phyloP scores from a whole-genome alignment of 2,329 filamentous ascomycete genomes.

The Apiospora phragmitis region DNA sequence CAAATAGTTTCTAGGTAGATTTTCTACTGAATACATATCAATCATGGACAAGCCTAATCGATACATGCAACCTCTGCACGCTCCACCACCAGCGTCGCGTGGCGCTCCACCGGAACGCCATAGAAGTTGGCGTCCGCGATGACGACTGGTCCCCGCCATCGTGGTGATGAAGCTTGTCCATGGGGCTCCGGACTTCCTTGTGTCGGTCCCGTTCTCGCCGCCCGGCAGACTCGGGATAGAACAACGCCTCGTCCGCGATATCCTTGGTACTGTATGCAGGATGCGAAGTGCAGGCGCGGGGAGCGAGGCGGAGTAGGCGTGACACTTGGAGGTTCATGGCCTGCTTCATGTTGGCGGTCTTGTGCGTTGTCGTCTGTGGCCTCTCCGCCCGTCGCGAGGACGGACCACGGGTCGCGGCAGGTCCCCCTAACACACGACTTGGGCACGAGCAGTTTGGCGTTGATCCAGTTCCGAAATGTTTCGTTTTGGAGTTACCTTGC shows the following conservation, averaged over 20 bases:
- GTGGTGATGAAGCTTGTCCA: background rate
- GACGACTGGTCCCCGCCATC: background rate
- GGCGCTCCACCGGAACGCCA: background rate
- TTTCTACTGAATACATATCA: background rate
- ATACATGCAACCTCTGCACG: background rate
- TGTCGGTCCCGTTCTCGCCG: background rate
- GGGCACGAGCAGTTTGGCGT: background rate
- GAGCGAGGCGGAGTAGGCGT: background rate
- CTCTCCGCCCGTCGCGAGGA: background rate
- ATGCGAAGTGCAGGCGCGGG: background rate
- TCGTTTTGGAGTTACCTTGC: background rate
- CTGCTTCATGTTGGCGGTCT: background rate
- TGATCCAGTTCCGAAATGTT: background rate
- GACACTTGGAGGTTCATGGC: background rate
- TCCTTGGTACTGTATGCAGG: conserved; percentile 4
- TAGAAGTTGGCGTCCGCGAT: background rate
- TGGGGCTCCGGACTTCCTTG: background rate
- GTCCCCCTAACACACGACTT: background rate
- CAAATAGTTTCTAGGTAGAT: no score
- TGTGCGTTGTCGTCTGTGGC: background rate
- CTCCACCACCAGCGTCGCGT: background rate
- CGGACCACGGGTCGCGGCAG: conserved; percentile 1
- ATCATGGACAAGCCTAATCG: background rate
- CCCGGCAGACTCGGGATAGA: background rate
- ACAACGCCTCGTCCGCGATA: background rate